Evolutionary conservation across 352 stramenopile species (phyloP), one percentile per base, ranked within the genome.

Genomic region (Elongisporangium prolatum): DNA sequence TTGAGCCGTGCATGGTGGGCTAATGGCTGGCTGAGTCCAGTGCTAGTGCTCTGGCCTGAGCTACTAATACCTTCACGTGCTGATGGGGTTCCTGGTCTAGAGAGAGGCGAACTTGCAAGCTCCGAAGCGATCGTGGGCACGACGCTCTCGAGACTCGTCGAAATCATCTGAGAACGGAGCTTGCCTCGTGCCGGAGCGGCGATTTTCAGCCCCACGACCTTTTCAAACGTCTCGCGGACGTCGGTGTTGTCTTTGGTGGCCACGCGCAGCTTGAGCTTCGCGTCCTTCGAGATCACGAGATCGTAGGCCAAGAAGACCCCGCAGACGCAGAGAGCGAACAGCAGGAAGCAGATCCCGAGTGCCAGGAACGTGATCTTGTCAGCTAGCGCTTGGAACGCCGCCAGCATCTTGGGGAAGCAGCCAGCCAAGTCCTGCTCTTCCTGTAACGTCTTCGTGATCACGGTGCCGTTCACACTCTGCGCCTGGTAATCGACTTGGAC

Each of bases 201-300:
- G 52, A 90, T 88, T 63, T 89, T 87, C 38, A 90, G 72, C 3
- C 80, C 80, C 7, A 89, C 74, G 8, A 90, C 80, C 28, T 78
- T 85, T 47, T 87, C 76, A 50, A 90, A 90, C 6, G 74, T 88
- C 49, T 88, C 53, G 0, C 75, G 74, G 13, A 87, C 59, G 47
- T 77, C 70, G 5, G 21, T 21, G 14, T 69, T 69, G 10, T 52
- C 56, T n/a, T 60, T 60, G 4, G 63, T 57, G 2, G 22, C 55
- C 6, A 90, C 75, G 11, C 80, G 78, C 4, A 90, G 52, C 22
- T 88, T 86, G n/a, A 93, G 72, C 50, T 86, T 89, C 0, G 75
- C 34, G 50, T 93, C 84, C 49, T 80, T 86, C 13, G 83, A 80
- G 50, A 84, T 75, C n/a, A 65, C 50, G 8, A 89, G 59, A 37